Percentiles rank a stretch among this genome's conserved stretches.
Evolutionary conservation across 1,284 basidiomycete genomes (phyloP).

Genomic region (Pseudozyma flocculosa): DNA sequence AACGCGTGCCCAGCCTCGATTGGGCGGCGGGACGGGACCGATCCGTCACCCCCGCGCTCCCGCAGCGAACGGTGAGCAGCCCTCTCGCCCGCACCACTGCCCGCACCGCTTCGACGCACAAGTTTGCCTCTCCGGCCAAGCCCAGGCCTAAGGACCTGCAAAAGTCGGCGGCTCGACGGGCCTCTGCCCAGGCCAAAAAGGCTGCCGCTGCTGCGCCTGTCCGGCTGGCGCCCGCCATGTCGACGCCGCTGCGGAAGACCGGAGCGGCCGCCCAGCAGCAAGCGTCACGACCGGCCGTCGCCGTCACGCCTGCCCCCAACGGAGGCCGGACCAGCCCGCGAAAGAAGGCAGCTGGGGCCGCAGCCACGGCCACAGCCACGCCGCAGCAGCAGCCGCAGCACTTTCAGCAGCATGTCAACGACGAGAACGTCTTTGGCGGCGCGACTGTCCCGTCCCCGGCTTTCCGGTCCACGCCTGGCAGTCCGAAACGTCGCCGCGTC

Average conservation of each 20-base stretch:
- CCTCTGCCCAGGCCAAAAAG: too few species aligned
- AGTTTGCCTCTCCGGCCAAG: background rate
- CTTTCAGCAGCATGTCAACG: background rate
- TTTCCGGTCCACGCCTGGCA: background rate
- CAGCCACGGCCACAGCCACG: background rate
- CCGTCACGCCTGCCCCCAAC: too few species aligned
- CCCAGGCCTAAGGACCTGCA: background rate
- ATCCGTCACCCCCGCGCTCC: constrained; percentile 22
- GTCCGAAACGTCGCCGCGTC: background rate
- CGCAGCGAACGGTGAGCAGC: constrained; percentile 23
- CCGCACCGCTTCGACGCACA: constrained; percentile 1
- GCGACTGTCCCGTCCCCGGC: background rate
- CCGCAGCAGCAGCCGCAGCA: background rate
- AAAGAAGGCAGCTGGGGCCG: background rate
- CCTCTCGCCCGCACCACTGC: constrained; percentile 4
- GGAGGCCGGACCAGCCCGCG: background rate
- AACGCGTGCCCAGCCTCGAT: constrained; percentile 30
- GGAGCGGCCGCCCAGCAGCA: too few species aligned
- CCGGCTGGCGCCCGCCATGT: too few species aligned
- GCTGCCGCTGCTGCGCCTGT: too few species aligned
- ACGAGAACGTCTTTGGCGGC: constrained; percentile 1
- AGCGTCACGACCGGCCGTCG: too few species aligned
- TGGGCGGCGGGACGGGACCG: constrained; percentile 43
- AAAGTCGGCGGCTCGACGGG: constrained; percentile 3
- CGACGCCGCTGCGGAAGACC: too few species aligned